Evolutionary conservation across 805 yeast genomes (phyloP), one percentile per base, ranked within the genome.

Genomic region (Candida hungchunana): DNA sequence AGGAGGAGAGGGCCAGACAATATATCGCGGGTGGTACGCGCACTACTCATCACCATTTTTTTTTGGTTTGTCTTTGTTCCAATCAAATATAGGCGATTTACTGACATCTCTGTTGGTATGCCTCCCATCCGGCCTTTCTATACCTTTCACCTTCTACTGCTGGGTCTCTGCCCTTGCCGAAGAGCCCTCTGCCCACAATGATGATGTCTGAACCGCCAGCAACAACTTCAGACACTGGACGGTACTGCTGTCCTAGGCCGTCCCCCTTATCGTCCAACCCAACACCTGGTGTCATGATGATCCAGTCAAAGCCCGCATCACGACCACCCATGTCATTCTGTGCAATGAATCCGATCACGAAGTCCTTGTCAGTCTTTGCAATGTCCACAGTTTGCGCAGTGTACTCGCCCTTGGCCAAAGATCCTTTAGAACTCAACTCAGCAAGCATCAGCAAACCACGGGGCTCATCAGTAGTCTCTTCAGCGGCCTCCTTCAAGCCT

Each of bases 211-310:
- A 73, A n/a, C 97, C 97, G 2, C 82, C 76, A 11, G 74, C 56
- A 10, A 90, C 69, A 17, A 88, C 98, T 42, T 83, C 86, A 45
- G 76, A 77, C 4, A 90, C 97, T 5, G 96, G 79, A 60, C 98
- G 75, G 62, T 93, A 93, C 63, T 93, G 97, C 62, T 93, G 99
- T 17, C 99, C 99, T 43, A 93, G 71, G 1, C 81, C 77, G 58
- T 93, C 99, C 12, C 97, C 97, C 59, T 82, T 93, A 56, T 90
- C 97, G 56, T 90, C 98, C 34, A 93, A 71, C 3, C 97, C 97
- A 26, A 93, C 98, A 43, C 99, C 99, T 0, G 99, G 99, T 1
- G 98, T 90, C 93, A 93, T 81, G 40, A 89, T 77, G 26, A 93
- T 63, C 96, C 97, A 93, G 63, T 93, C 98, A 53, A 83, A 89